Evolutionary conservation across 2,329 filamentous ascomycete species (phyloP).

Genomic region (Thielaviopsis euricoi): DNA sequence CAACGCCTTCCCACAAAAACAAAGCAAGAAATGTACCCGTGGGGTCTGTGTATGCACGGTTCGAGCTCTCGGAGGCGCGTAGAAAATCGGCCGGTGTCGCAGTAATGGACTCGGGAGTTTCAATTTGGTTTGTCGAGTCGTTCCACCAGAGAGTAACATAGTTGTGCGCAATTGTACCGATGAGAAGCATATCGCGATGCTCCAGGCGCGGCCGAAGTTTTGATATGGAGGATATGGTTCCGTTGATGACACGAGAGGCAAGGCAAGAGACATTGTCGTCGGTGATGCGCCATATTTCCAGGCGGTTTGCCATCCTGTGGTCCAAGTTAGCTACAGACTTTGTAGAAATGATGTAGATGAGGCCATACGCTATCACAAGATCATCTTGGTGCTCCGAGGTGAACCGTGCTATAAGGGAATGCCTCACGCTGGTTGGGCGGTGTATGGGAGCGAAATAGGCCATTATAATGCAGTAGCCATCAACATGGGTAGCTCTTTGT

Average conservation of each 20-base stretch:
- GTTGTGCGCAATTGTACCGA: constrained; percentile 76
- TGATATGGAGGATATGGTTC: constrained; percentile 72
- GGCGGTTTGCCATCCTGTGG: constrained; percentile 59
- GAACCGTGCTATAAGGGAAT: constrained; percentile 70
- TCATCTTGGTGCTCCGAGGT: constrained; percentile 60
- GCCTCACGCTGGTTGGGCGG: constrained; percentile 73
- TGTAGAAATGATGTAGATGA: background rate
- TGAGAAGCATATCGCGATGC: constrained; percentile 68
- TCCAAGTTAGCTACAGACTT: constrained; percentile 16
- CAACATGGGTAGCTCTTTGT: background rate
- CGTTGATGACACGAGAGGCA: constrained; percentile 59
- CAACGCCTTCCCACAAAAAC: constrained; percentile 43
- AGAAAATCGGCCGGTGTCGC: constrained; percentile 42
- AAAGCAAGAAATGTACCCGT: constrained; percentile 44
- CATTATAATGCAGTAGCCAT: constrained; percentile 39
- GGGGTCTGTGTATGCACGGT: constrained; percentile 72
- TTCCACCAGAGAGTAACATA: constrained; percentile 91
- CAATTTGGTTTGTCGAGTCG: constrained; percentile 30
- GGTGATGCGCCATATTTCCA: constrained; percentile 65
- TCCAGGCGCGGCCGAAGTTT: constrained; percentile 61
- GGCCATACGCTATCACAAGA: constrained; percentile 70
- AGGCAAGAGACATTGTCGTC: constrained; percentile 48
- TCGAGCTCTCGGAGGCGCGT: constrained; percentile 67
- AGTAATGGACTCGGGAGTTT: constrained; percentile 33
- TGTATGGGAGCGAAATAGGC: constrained; percentile 92